A percentile compares a stretch with the other conserved stretches of the same genome.
phyloP scores from a whole-genome alignment of 2,329 filamentous ascomycete species.

The Ceratocystis cacaofunesta region DNA sequence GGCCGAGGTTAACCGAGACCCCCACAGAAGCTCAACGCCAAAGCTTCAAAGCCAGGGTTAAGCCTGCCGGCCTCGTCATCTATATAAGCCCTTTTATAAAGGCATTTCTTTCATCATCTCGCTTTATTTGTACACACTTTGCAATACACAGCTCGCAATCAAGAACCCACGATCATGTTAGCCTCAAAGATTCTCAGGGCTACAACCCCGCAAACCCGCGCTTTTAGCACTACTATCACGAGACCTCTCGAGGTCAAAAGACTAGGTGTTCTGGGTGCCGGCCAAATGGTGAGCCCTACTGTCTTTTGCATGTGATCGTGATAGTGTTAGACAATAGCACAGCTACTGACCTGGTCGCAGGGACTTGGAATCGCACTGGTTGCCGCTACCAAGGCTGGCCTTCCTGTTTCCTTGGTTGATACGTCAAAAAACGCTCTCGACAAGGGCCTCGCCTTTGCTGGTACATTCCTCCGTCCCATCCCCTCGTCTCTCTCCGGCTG shows the following conservation, averaged over 20 bases:
- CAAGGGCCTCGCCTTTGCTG: slow-evolving; percentile 80
- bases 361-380: slow-evolving; percentile 92
- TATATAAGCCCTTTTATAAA: not conserved
- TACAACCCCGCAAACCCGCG: slow-evolving; percentile 24
- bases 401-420: slow-evolving; percentile 79
- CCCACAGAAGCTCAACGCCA: slow-evolving; percentile 20
- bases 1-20: slow-evolving; percentile 32
- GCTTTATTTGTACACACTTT: not conserved
- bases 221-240: slow-evolving; percentile 56
- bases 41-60: slow-evolving; percentile 12
- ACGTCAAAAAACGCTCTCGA: slow-evolving; percentile 69
- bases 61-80: not conserved
- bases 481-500: not conserved
- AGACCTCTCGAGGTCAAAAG: slow-evolving; percentile 56
- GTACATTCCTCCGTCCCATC: slow-evolving; percentile 30
- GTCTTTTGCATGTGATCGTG: not conserved
- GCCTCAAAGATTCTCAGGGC: not conserved
- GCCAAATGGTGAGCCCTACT: slow-evolving; percentile 64
- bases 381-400: slow-evolving; percentile 65
- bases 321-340: not conserved
- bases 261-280: slow-evolving; percentile 82
- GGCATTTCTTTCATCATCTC: not conserved
- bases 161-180: not conserved
- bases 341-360: slow-evolving; percentile 31
- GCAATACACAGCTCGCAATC: too few species aligned